Percentiles rank a stretch among this genome's conserved stretches.
phyloP scores from a whole-genome alignment of 352 stramenopile species.

The Phytophthora tentaculata region DNA sequence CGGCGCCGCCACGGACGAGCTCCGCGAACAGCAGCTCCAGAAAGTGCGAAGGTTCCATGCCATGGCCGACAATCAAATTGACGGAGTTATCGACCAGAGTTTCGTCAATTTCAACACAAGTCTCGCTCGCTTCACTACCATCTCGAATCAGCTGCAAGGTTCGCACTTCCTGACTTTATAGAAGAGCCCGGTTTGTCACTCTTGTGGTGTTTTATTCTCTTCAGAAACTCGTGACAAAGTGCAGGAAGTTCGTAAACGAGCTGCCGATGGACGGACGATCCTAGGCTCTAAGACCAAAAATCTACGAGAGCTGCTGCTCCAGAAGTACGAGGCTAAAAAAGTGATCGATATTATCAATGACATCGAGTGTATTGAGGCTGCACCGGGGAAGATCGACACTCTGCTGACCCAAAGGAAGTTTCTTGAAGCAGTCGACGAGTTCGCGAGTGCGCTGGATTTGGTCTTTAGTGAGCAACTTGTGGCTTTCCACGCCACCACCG shows the following conservation, averaged over 20 bases:
- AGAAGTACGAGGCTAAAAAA: slow-evolving; percentile 87
- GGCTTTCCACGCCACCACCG: slow-evolving; percentile 78
- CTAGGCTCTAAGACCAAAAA: slow-evolving; percentile 87
- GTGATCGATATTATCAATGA: slow-evolving; percentile 86
- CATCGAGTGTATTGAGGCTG: slow-evolving; percentile 82
- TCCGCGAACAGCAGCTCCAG: slow-evolving; percentile 71
- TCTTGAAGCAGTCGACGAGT: slow-evolving; percentile 71
- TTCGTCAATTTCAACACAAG: slow-evolving; percentile 88
- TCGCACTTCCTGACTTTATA: background rate
- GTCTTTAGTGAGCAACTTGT: slow-evolving; percentile 84
- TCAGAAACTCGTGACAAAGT: slow-evolving; percentile 77
- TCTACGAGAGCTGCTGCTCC: slow-evolving; percentile 74
- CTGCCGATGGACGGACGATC: slow-evolving; percentile 80
- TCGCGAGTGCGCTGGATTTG: slow-evolving; percentile 74
- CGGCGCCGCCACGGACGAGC: slow-evolving; percentile 67
- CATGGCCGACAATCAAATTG: slow-evolving; percentile 81
- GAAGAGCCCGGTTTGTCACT: too few relatives aligned
- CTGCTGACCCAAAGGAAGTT: slow-evolving; percentile 68
- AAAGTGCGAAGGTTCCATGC: slow-evolving; percentile 62
- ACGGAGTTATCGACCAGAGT: slow-evolving; percentile 83
- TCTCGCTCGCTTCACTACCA: slow-evolving; percentile 77
- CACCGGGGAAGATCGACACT: slow-evolving; percentile 65
- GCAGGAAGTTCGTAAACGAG: slow-evolving; percentile 69
- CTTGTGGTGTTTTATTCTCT: background rate
- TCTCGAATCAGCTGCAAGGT: slow-evolving; percentile 84